Percentiles rank a stretch among this genome's conserved stretches.
These are phyloP conservation scores for Neurospora cerealis DNA, from an alignment of 495 filamentous ascomycete genomes.

Conservation along the genomic window DNA sequence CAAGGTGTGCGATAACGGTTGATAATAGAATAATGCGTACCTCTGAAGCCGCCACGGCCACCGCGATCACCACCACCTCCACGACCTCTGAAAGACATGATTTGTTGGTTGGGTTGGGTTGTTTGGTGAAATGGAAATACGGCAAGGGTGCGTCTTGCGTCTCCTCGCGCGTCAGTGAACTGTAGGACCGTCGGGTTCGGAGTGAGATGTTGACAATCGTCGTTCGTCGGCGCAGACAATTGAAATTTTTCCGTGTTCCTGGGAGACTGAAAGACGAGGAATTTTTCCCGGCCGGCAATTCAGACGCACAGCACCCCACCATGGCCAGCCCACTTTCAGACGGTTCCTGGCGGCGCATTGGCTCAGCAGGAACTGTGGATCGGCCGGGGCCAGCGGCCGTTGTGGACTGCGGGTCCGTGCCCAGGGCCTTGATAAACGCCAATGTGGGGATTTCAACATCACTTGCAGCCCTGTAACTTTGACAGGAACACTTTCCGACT, in stretches of 20 bases:
- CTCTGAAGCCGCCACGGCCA: background rate
- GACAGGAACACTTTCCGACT: background rate
- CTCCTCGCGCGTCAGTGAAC: background rate
- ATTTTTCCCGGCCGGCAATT: background rate
- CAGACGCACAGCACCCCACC: background rate
- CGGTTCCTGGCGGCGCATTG: background rate
- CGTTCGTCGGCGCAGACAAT: background rate
- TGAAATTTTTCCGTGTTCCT: background rate
- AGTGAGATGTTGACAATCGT: background rate
- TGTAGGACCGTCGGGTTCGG: background rate
- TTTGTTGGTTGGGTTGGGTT: background rate
- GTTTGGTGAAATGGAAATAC: background rate
- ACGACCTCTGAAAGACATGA: background rate
- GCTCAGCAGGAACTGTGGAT: background rate
- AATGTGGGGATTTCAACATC: background rate
- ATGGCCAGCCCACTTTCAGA: background rate
- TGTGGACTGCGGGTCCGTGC: background rate
- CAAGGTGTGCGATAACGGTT: background rate
- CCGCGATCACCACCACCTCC: background rate
- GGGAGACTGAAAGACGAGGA: background rate
- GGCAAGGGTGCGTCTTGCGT: background rate
- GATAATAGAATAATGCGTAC: background rate
- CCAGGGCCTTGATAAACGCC: background rate
- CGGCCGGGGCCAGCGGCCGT: background rate
- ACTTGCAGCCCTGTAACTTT: background rate